These are phyloP conservation scores for Lathyrus tuberosus DNA, from an alignment of 306 rosid species.

Conservation along the genomic window DNA sequence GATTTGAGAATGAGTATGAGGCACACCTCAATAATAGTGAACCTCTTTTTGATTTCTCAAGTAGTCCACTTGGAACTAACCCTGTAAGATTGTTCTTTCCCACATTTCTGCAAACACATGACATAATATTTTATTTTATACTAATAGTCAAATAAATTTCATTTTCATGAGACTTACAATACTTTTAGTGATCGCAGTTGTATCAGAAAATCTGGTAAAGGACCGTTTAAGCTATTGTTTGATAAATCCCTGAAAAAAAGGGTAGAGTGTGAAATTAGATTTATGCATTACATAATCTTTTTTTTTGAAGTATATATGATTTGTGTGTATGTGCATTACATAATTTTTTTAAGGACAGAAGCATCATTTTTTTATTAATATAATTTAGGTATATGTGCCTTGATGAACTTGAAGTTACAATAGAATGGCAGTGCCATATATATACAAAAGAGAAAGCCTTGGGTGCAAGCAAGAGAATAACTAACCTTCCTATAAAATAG, in stretches of 20 bases:
- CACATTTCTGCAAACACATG: slow-evolving; percentile 53
- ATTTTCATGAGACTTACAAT: slow-evolving; percentile 45
- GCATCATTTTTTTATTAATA: too few relatives aligned
- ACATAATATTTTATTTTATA: background rate
- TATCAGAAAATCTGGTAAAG: slow-evolving; percentile 44
- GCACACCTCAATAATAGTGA: slow-evolving; percentile 54
- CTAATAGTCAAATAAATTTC: background rate
- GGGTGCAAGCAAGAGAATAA: too few relatives aligned
- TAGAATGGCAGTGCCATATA: too few relatives aligned
- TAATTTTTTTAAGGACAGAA: too few relatives aligned
- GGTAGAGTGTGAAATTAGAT: too few relatives aligned
- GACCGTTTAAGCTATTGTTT: slow-evolving; percentile 51
- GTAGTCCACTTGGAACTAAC: slow-evolving; percentile 43
- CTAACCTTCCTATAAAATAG: too few relatives aligned
- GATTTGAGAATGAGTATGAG: background rate
- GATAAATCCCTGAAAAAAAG: slow-evolving; percentile 59
- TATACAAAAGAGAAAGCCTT: too few relatives aligned
- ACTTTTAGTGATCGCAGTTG: slow-evolving; percentile 36
- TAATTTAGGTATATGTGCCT: too few relatives aligned
- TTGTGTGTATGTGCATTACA: too few relatives aligned
- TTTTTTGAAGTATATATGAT: too few relatives aligned
- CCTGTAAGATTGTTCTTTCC: slow-evolving; percentile 49
- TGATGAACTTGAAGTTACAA: too few relatives aligned
- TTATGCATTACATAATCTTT: too few relatives aligned
- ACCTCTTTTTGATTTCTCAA: slow-evolving; percentile 41